These are phyloP conservation scores for Zarea fungicola DNA, from an alignment of 2,329 filamentous ascomycete genomes.

Conservation along the genomic window DNA sequence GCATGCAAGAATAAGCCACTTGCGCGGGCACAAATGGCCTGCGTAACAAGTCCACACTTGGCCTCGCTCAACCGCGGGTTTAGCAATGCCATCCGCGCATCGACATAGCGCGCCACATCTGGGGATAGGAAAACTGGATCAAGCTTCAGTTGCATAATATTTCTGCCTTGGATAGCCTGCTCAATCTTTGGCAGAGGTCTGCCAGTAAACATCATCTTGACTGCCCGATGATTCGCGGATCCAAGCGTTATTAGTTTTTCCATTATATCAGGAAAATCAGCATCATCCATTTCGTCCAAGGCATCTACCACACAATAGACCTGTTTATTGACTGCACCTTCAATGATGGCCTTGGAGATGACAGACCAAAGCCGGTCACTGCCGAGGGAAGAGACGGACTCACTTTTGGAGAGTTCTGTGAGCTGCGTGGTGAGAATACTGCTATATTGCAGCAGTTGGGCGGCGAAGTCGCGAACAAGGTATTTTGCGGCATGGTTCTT, in stretches of 20 bases:
- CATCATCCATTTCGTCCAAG: constrained; percentile 12
- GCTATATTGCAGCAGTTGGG: constrained; percentile 11
- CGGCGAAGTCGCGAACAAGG: constrained; percentile 12
- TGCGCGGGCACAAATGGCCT: constrained; percentile 5
- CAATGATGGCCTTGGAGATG: background rate
- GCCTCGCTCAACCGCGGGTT: constrained; percentile 3
- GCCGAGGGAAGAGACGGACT: background rate
- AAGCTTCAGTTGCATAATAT: constrained; percentile 4
- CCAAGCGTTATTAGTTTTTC: background rate
- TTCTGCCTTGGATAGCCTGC: background rate
- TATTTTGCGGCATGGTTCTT: constrained; percentile 21
- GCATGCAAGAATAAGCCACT: constrained; percentile 12
- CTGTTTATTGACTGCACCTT: background rate
- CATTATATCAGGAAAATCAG: constrained; percentile 7
- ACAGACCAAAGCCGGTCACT: background rate
- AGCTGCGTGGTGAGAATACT: background rate
- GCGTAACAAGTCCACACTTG: background rate
- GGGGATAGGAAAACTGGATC: constrained; percentile 8
- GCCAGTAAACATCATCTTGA: constrained; percentile 10
- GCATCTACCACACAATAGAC: constrained; percentile 12
- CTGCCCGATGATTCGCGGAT: background rate
- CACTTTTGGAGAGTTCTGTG: background rate
- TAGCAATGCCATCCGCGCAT: constrained; percentile 4
- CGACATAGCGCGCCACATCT: constrained; percentile 8
- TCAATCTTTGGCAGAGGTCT: constrained; percentile 13